Evolutionary conservation across 2,329 filamentous ascomycete species (phyloP), one percentile per base, ranked within the genome.

Genomic region (Monosporascus ibericus): DNA sequence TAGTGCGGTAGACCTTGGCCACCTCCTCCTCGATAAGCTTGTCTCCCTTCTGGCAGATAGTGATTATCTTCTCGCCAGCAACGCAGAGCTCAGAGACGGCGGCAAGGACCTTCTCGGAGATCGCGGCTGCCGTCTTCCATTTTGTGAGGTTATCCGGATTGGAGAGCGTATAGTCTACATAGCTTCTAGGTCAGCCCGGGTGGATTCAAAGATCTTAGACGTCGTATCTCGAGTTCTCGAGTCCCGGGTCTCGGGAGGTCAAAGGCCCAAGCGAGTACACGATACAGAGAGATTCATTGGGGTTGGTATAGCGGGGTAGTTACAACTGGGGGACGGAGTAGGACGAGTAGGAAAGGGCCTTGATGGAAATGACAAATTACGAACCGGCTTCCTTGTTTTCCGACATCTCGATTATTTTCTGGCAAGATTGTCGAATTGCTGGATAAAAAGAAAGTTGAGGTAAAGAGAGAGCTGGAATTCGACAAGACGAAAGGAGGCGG

Each of bases 61-160:
- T 86, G 64, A 97, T 82, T 66, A 97, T 90, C 81, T 95, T 96
- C 73, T 87, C 88, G 64, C 90, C 92, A 58, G 92, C 87, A 56
- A 88, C 80, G 70, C 90, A 84, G 58, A 86, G 77, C 70, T 81
- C 78, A 55, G 81, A 77, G 60, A 99, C 92, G 63, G 87, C 87
- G 65, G 91, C 90, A 63, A 99, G 84, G 63, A 95, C 92, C 78
- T 92, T 96, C 73, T 96, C 90, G 49, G 92, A 94, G 75, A 99
- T 97, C 71, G 88, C 81, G 58, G 89, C 92, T 53, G 94, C 94
- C 61, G 88, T 92, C 86, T 96, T 97, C 83, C 97, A 97, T 82
- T 97, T 99, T 76, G 94, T 97, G 65, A 99, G 82, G 66, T 91
- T 96, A 72, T 95, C 89, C 57, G 89, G 90, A 79, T 95, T 94